Conservation (phyloP, 352 stramenopile species). For the Bremia lactucae region DNA sequence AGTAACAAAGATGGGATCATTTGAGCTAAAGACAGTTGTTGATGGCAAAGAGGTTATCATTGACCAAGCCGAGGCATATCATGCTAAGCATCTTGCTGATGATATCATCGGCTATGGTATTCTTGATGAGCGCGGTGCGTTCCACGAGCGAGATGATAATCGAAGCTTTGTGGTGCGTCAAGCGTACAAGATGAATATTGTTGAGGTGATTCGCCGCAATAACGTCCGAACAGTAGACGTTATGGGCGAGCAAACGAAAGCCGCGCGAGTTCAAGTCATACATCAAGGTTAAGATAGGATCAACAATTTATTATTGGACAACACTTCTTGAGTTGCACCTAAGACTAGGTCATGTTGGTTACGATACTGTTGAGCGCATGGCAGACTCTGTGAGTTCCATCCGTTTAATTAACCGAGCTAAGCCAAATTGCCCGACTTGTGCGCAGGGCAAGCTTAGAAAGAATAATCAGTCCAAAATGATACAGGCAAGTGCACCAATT, state of each 20-base stretch:
- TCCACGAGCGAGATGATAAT: background rate
- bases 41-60: background rate
- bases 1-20: background rate
- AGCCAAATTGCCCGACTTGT: background rate
- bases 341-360: background rate
- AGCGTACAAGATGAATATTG: no score
- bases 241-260: background rate
- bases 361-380: conserved; percentile 1
- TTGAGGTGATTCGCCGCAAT: background rate
- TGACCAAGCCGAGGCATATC: background rate
- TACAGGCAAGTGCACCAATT: background rate
- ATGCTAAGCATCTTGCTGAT: background rate
- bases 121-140: background rate
- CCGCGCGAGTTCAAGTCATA: background rate
- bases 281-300: no score
- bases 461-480: conserved; percentile 1
- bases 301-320: background rate
- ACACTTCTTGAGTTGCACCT: background rate
- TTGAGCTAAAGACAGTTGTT: background rate
- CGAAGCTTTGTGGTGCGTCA: background rate
- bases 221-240: background rate
- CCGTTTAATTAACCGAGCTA: background rate
- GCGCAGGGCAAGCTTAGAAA: conserved; percentile 1
- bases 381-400: background rate
- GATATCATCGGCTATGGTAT: background rate